Percentiles rank a stretch among this genome's conserved stretches.
These are phyloP conservation scores for Pseudozyma pruni DNA, from an alignment of 1,284 basidiomycete species.

Conservation along the genomic window DNA sequence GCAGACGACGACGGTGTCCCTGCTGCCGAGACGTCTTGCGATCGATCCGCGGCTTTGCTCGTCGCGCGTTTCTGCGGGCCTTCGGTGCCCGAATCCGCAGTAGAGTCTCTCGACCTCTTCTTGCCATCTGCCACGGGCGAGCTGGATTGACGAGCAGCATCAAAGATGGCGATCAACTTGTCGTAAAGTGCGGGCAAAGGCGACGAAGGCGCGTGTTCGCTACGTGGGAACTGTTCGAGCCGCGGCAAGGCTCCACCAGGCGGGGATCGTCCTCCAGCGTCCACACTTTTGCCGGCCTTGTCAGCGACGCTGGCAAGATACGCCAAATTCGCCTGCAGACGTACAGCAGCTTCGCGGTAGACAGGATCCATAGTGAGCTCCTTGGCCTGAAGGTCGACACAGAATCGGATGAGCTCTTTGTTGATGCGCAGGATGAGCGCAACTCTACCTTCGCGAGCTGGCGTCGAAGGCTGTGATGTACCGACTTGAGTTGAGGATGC, in stretches of 20 bases:
- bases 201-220: slow-evolving; percentile 30
- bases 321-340: slow-evolving; percentile 50
- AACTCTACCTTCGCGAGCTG: slow-evolving; percentile 36
- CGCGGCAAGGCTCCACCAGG: slow-evolving; percentile 22
- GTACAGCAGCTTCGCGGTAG: slow-evolving; percentile 50
- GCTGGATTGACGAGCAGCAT: neutral
- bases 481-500: neutral
- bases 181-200: slow-evolving; percentile 46
- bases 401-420: slow-evolving; percentile 61
- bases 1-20: slow-evolving; percentile 20
- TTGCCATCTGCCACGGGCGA: slow-evolving; percentile 21
- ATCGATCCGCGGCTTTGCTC: slow-evolving; percentile 16
- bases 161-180: slow-evolving; percentile 31
- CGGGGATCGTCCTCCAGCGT: slow-evolving; percentile 6
- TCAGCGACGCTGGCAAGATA: slow-evolving; percentile 55
- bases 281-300: slow-evolving; percentile 23
- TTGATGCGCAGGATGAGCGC: slow-evolving; percentile 56
- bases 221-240: slow-evolving; percentile 45
- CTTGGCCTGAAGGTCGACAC: slow-evolving; percentile 46
- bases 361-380: slow-evolving; percentile 33
- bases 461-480: slow-evolving; percentile 21
- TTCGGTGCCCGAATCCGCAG: slow-evolving; percentile 12
- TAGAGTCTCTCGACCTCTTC: slow-evolving; percentile 28
- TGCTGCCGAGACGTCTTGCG: slow-evolving; percentile 19
- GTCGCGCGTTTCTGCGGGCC: slow-evolving; percentile 21